Base-by-base conservation (phyloP, 257 asterid species). In the Voacanga thouarsii region DNA sequence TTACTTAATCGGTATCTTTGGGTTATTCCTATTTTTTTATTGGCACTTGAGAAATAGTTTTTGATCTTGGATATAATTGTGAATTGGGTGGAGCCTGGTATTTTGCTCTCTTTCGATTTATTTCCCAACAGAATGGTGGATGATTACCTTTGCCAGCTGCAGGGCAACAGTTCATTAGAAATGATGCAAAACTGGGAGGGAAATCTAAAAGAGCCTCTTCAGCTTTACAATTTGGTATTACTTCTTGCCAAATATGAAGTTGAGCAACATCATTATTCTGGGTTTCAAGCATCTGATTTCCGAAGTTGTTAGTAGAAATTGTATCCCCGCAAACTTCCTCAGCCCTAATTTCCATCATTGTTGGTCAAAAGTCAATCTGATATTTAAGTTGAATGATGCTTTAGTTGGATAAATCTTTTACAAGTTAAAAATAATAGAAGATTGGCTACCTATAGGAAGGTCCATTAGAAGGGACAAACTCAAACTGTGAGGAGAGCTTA, bases 121-220 rank as follows among this genome's bases (percentile, higher is more conserved):
- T n/a, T n/a, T n/a, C n/a, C n/a, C n/a, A n/a, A n/a, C n/a, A n/a
- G n/a, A n/a, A n/a, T n/a, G n/a, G n/a, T n/a, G n/a, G 71, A 12
- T 56, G 55, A 75, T 44, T 78, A 83, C 93, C 91, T 80, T 88
- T 83, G 64, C 84, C 80, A 78, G 79, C 85, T 81, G 85, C 84
- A 70, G 96, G 89, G 80, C 84, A 75, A 79, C 94, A 91, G 86
- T 85, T 89, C 83, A 74, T 87, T 82, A 94, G 74, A 83, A 92
- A 82, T 53, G 94, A 88, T 4, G 92, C 84, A 87, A 92, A 94
- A 85, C 97, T 89, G 74, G 97, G 99, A 79, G 99, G 97, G 77
- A 87, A 88, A 16, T 72, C 67, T 11, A 87, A 57, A 77, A 78
- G 79, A 50, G 82, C 66, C 70, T 77, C 88, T 55, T 83, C 91